Conservation (phyloP, 1,284 basidiomycete species). For the Vanrija sp. region DNA sequence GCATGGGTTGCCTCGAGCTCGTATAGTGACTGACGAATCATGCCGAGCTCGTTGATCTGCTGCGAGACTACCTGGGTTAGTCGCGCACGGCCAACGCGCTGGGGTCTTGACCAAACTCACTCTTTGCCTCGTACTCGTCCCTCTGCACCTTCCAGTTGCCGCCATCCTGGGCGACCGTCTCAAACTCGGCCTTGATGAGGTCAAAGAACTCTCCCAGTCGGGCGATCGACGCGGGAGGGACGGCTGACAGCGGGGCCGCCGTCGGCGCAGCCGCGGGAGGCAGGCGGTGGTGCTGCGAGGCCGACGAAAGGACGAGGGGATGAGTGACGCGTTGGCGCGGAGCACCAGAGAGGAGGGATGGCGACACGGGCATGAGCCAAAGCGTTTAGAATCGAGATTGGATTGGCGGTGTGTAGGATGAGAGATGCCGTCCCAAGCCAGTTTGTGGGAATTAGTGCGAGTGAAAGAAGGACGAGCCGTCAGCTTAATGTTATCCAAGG, state of each 20-base stretch:
- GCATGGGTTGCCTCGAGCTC: conserved; percentile 71
- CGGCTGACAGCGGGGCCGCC: conserved; percentile 22
- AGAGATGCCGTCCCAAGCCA: not conserved
- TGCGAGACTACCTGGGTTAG: conserved; percentile 55
- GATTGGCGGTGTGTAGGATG: not conserved
- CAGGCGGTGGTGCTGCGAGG: conserved; percentile 42
- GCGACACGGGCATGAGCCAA: not conserved
- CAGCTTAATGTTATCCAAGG: not conserved
- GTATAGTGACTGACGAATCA: conserved; percentile 69
- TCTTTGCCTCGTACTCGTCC: conserved; percentile 84
- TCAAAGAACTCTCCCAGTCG: conserved; percentile 78
- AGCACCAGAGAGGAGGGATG: no score
- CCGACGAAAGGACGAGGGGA: not conserved
- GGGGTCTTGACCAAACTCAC: conserved; percentile 52
- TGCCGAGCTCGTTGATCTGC: conserved; percentile 68
- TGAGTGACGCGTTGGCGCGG: not conserved
- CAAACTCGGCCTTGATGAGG: conserved; percentile 79
- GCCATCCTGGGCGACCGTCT: conserved; percentile 68
- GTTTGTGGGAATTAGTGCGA: not conserved
- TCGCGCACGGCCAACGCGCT: not conserved
- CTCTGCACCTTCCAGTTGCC: conserved; percentile 67
- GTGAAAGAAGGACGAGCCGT: not conserved
- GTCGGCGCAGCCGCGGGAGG: conserved; percentile 32
- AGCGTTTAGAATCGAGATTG: not conserved
- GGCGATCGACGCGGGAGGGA: conserved; percentile 14